A percentile compares a stretch with the other conserved stretches of the same genome.
These are phyloP conservation scores for Pichia sp. DNA, from an alignment of 1,139 yeast genomes.

Conservation along the genomic window DNA sequence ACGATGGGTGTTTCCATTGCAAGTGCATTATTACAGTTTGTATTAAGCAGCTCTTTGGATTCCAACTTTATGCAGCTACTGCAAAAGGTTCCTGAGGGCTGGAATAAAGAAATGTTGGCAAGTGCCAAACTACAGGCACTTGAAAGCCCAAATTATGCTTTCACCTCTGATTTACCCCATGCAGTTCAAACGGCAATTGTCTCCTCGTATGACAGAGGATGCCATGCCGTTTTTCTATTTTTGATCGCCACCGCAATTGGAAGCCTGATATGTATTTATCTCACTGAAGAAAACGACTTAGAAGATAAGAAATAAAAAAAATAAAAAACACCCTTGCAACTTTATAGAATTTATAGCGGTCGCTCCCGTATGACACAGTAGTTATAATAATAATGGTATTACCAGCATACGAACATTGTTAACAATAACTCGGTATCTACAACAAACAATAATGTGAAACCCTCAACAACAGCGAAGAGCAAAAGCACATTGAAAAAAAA, in stretches of 20 bases:
- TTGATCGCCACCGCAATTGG: constrained; percentile 29
- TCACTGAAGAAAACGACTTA: constrained; percentile 13
- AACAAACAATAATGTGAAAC: no score
- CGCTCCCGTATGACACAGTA: no score
- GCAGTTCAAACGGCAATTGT: constrained; percentile 28
- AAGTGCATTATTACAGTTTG: constrained; percentile 34
- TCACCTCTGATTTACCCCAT: constrained; percentile 25
- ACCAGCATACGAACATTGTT: no score
- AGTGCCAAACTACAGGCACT: constrained; percentile 17
- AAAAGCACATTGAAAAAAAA: no score
- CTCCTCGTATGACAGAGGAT: constrained; percentile 31
- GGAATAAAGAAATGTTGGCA: constrained; percentile 3
- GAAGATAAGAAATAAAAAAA: background rate
- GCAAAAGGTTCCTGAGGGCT: constrained; percentile 7
- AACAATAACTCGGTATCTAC: no score
- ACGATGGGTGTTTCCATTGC: constrained; percentile 41
- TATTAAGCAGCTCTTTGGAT: constrained; percentile 6
- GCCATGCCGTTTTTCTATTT: constrained; percentile 25
- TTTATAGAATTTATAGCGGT: no score
- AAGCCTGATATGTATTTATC: constrained; percentile 7
- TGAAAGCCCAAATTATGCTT: constrained; percentile 32
- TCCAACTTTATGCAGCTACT: constrained; percentile 4
- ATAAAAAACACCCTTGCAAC: no score
- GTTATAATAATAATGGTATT: no score
- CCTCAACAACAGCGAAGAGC: no score